Evolutionary conservation across 345 rosid species (phyloP).

Genomic region (Populus euphratica): DNA sequence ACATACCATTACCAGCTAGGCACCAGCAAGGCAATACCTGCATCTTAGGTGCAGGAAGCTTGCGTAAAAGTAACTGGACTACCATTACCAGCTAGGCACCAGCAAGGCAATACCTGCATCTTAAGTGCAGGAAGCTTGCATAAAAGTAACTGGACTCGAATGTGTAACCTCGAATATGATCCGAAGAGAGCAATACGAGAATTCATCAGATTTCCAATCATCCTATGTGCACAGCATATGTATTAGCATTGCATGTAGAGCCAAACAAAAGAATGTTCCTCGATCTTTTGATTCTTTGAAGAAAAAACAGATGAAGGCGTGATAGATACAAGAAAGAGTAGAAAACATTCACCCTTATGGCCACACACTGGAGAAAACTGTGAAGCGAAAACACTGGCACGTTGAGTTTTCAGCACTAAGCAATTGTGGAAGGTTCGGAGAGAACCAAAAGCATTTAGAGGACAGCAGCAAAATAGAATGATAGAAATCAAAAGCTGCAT

Average conservation of each 20-base stretch:
- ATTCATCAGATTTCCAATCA: not conserved
- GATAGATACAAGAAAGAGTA: not conserved
- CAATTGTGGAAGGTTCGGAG: not conserved
- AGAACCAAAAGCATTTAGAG: not conserved
- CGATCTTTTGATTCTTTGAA: not conserved
- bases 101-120: not conserved
- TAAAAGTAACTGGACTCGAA: not conserved
- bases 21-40: not conserved
- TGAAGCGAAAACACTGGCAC: not conserved
- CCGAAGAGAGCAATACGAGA: not conserved
- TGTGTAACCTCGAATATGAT: not conserved
- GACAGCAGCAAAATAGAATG: not conserved
- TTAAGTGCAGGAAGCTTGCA: not conserved
- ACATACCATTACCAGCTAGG: not conserved
- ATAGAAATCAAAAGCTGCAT: not conserved
- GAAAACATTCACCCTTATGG: not conserved
- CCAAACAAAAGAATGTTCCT: not conserved
- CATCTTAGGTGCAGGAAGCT: not conserved
- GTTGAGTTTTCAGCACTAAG: not conserved
- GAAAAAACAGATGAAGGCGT: not conserved
- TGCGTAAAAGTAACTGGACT: not conserved
- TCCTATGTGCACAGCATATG: too few species aligned
- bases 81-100: slow-evolving; percentile 4
- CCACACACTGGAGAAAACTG: not conserved
- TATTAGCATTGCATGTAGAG: not conserved